phyloP scores from a whole-genome alignment of 2,329 filamentous ascomycete genomes.

The Microcyclospora pomicola region DNA sequence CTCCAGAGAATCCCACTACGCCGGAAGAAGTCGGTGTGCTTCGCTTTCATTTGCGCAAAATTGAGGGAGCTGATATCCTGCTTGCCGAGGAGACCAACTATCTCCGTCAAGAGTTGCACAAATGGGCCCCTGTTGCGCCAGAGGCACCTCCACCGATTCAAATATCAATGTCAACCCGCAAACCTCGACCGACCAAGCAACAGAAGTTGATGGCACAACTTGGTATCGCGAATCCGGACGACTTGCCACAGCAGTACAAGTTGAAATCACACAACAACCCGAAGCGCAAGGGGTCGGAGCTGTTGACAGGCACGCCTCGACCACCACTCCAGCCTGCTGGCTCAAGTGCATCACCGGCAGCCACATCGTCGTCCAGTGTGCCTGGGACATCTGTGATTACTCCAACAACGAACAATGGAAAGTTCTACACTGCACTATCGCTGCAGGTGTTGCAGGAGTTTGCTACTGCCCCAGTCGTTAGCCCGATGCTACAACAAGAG shows the following conservation, averaged over 20 bases:
- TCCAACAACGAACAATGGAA: slow-evolving; percentile 3
- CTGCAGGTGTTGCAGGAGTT: slow-evolving; percentile 13
- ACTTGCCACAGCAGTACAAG: slow-evolving; percentile 70
- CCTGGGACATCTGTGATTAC: slow-evolving; percentile 2
- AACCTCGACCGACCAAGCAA: slow-evolving; percentile 89
- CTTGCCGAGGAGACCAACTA: slow-evolving; percentile 93
- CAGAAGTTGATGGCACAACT: slow-evolving; percentile 86
- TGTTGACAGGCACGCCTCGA: slow-evolving; percentile 7
- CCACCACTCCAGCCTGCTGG: slow-evolving; percentile 19
- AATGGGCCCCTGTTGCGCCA: slow-evolving; percentile 81
- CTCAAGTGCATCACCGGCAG: slow-evolving; percentile 14
- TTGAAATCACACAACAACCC: slow-evolving; percentile 60
- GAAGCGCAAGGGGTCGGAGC: slow-evolving; percentile 46
- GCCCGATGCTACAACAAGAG: slow-evolving; percentile 11
- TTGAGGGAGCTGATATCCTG: slow-evolving; percentile 90
- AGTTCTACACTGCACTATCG: slow-evolving; percentile 11
- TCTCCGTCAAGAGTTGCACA: slow-evolving; percentile 88
- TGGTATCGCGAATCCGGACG: slow-evolving; percentile 79
- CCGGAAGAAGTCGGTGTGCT: slow-evolving; percentile 79
- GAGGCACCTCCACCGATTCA: slow-evolving; percentile 75
- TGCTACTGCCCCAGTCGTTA: slow-evolving; percentile 13
- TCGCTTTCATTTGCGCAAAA: slow-evolving; percentile 90
- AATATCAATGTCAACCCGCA: slow-evolving; percentile 78
- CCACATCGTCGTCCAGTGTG: slow-evolving; percentile 1
- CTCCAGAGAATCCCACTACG: slow-evolving; percentile 58